A percentile compares a stretch with the other conserved stretches of the same genome.
phyloP scores from a whole-genome alignment of 2,329 filamentous ascomycete genomes.

The Ophiostoma piceae region DNA sequence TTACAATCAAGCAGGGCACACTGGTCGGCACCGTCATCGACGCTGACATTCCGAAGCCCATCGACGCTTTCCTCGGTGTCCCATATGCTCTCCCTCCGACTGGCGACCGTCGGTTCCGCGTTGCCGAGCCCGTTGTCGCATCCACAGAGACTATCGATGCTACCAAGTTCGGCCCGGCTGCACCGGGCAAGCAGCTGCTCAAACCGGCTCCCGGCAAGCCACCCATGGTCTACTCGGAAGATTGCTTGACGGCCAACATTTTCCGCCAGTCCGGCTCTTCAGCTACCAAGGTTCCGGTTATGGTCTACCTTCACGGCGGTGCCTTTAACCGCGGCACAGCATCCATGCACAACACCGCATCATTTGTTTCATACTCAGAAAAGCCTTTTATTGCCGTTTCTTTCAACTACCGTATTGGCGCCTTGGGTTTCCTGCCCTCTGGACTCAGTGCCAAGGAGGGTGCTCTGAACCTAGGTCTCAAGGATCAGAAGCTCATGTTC shows the following conservation, averaged over 20 bases:
- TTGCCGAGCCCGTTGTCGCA: background rate
- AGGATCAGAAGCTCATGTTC: slow-evolving; percentile 41
- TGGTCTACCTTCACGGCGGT: slow-evolving; percentile 16
- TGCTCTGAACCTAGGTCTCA: slow-evolving; percentile 53
- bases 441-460: slow-evolving; percentile 40
- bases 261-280: background rate
- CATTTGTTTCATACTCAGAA: slow-evolving; percentile 43
- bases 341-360: slow-evolving; percentile 38
- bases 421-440: slow-evolving; percentile 58
- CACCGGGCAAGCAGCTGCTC: background rate
- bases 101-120: slow-evolving; percentile 10
- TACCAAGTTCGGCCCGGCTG: background rate
- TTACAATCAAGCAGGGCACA: slow-evolving; percentile 13
- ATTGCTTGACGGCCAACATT: slow-evolving; percentile 13
- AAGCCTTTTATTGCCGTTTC: slow-evolving; percentile 25
- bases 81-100: slow-evolving; percentile 9
- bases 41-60: background rate
- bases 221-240: slow-evolving; percentile 14
- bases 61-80: slow-evolving; percentile 14
- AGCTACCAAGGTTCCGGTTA: slow-evolving; percentile 13
- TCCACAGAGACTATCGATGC: slow-evolving; percentile 10
- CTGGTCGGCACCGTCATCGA: slow-evolving; percentile 3
- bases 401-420: slow-evolving; percentile 59
- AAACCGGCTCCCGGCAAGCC: slow-evolving; percentile 9
- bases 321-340: slow-evolving; percentile 12